phyloP scores from a whole-genome alignment of 2,329 filamentous ascomycete species.

The Fusarium chuoi region DNA sequence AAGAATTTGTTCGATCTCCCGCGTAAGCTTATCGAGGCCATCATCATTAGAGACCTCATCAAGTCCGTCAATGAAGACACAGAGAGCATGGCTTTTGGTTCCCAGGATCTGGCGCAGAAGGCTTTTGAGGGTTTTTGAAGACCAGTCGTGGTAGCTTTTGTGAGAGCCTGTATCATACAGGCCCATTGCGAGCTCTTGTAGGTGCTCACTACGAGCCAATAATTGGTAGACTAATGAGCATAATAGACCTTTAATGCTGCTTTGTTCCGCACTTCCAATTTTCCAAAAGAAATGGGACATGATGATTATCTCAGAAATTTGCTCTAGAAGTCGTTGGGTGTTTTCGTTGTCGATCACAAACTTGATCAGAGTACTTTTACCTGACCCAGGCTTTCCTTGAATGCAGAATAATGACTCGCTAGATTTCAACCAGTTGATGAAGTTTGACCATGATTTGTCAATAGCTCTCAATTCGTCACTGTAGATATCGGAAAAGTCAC shows the following conservation, averaged over 20 bases:
- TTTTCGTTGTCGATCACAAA: not conserved
- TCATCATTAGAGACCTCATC: not conserved
- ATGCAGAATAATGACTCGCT: not conserved
- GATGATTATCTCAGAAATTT: rapidly evolving
- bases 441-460: not conserved
- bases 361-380: constrained; percentile 26
- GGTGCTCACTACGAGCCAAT: rapidly evolving
- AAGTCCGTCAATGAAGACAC: not conserved
- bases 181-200: rapidly evolving
- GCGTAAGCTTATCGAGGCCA: rapidly evolving
- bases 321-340: rapidly evolving
- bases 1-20: not conserved
- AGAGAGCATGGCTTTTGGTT: rapidly evolving
- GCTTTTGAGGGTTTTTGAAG: rapidly evolving
- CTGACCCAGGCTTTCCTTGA: constrained; percentile 26
- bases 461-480: not conserved
- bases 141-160: not conserved
- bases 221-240: not conserved
- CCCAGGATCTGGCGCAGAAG: rapidly evolving
- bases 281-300: not conserved
- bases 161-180: rapidly evolving
- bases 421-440: constrained; percentile 5
- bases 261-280: rapidly evolving
- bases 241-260: not conserved
- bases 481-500: rapidly evolving